A percentile compares a stretch with the other conserved stretches of the same genome.
phyloP scores from a whole-genome alignment of 225 moss, liverwort and hornwort species.

The Bryum argenteum region DNA sequence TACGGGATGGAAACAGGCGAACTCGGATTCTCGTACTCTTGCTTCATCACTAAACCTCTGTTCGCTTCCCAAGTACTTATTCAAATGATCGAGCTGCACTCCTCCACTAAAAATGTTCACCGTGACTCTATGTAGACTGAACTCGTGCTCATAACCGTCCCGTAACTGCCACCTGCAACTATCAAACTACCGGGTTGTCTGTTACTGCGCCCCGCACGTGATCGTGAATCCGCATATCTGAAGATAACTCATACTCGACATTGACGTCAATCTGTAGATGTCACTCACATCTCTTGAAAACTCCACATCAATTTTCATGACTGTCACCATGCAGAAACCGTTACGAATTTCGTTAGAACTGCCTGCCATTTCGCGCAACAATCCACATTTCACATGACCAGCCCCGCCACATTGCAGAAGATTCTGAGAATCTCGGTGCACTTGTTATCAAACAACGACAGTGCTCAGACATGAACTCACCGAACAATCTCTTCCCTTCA shows the following conservation, averaged over 20 bases:
- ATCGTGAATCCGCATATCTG: constrained; percentile 8
- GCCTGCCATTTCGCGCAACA: not conserved
- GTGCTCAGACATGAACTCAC: constrained; percentile 39
- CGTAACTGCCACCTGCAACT: constrained; percentile 12
- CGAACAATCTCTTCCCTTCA: constrained; percentile 73
- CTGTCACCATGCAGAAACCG: constrained; percentile 37
- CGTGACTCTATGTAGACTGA: not conserved
- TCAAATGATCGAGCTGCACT: not conserved
- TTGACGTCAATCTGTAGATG: not conserved
- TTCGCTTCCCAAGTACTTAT: constrained; percentile 23
- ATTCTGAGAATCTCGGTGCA: constrained; percentile 69
- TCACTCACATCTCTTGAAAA: constrained; percentile 48
- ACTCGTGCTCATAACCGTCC: constrained; percentile 17
- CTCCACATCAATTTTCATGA: constrained; percentile 60
- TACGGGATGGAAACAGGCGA: constrained; percentile 46
- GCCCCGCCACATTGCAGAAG: not conserved
- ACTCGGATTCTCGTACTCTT: constrained; percentile 41
- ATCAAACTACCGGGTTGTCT: not conserved
- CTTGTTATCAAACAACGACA: constrained; percentile 35
- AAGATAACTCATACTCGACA: constrained; percentile 7
- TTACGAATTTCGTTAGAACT: not conserved
- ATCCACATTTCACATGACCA: not conserved
- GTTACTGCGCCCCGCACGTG: not conserved
- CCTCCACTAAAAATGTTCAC: constrained; percentile 1
- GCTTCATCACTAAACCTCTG: constrained; percentile 40